Conservation (phyloP, 192 early-diverging fungal genomes). For the Coemansia sp. region DNA sequence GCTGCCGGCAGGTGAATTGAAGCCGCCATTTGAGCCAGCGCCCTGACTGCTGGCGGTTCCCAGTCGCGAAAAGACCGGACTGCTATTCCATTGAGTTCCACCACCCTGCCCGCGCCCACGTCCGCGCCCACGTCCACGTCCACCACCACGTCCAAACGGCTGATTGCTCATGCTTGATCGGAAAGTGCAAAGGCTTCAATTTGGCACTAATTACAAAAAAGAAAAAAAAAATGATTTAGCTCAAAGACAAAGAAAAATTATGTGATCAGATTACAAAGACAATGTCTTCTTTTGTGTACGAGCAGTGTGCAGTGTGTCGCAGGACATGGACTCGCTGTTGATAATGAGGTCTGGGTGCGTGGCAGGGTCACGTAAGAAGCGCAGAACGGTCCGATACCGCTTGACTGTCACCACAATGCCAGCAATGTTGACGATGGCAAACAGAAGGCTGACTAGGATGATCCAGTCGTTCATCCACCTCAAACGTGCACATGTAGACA, state of each 20-base stretch:
- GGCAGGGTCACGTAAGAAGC: conserved; percentile 38
- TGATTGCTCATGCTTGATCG: background rate
- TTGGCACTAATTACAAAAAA: too few species aligned
- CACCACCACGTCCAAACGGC: conserved; percentile 15
- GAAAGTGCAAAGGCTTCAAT: too few species aligned
- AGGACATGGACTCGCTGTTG: conserved; percentile 24
- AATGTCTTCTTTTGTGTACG: conserved; percentile 5
- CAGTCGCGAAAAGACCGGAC: conserved; percentile 36
- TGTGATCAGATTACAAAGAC: conserved; percentile 3
- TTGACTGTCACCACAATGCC: conserved; percentile 37
- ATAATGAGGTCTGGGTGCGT: conserved; percentile 49
- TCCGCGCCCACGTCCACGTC: conserved; percentile 38
- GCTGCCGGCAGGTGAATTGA: conserved; percentile 1
- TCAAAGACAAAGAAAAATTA: too few species aligned
- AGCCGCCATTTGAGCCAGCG: conserved; percentile 4
- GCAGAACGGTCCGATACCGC: conserved; percentile 33
- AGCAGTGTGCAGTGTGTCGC: conserved; percentile 12
- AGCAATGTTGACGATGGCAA: conserved; percentile 30
- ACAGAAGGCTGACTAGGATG: conserved; percentile 35
- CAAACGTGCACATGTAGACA: conserved; percentile 14
- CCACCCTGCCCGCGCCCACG: conserved; percentile 25
- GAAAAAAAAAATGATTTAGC: too few species aligned
- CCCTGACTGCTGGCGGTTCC: conserved; percentile 4
- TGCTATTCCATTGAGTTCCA: conserved; percentile 14
- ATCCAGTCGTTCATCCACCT: conserved; percentile 49